Evolutionary conservation across 495 filamentous ascomycete genomes (phyloP), one percentile per base, ranked within the genome.

Genomic region (Massariosphaeria phaeospora): DNA sequence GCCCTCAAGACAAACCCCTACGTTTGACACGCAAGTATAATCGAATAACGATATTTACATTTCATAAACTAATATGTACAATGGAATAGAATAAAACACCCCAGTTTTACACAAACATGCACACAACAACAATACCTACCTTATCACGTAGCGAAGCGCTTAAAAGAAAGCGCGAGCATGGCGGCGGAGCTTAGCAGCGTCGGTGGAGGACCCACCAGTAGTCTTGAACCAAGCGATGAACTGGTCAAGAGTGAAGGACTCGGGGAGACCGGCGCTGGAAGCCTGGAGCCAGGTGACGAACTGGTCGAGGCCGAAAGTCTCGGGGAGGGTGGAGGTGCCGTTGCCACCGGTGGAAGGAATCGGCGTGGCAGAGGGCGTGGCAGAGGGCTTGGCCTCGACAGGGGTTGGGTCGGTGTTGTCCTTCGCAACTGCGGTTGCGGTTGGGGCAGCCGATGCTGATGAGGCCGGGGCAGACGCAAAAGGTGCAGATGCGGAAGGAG

Each of bases 401-500:
- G 26, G 20, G 5, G 52, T 44, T 0, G 52, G 45, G n/a, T n/a
- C n/a, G n/a, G n/a, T n/a, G n/a, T n/a, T n/a, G n/a, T n/a, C n/a
- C n/a, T n/a, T n/a, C n/a, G n/a, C n/a, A 3, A 33, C 26, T 11
- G 49, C 9, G 20, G 41, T 31, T 0, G 51, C 25, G 13, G 30
- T 39, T 0, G 51, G 31, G 12, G 25, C 27, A 29, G 39, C 18
- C 9, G 55, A n/a, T 39, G 59, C 9, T 25, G 35, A 26, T 11
- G 53, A 24, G 13, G 48, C 41, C 3, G 39, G 47, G 20, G 60
- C 55, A 2, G 55, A 54, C 18, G 50, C 18, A 30, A 45, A n/a
- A 30, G 55, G 25, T 11, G 65, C 55, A 5, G 61, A 57, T 25
- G 67, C 57, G 52, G 60, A 45, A 27, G 75, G 74, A 40, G 71